Evolutionary conservation across 2,329 filamentous ascomycete genomes (phyloP), one percentile per base, ranked within the genome.

Genomic region (Aspergillus pseudoterreus): DNA sequence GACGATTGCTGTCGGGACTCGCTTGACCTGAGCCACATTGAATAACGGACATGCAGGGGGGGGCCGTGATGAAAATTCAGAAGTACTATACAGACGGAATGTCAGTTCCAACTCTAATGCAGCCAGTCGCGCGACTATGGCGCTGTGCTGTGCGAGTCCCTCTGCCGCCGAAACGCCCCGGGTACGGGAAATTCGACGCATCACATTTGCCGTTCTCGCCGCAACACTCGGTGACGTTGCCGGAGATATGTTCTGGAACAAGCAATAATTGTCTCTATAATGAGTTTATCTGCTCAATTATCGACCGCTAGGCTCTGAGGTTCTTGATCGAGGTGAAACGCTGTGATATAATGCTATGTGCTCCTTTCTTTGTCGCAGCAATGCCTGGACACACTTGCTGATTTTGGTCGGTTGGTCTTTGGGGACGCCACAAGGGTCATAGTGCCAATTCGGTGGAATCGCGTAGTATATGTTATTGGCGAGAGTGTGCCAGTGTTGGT

Each of bases 31-130:
- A 47, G 56, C 52, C 52, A 57, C 54, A 58, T 55, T 50, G 32
- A 50, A 52, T 55, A 58, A 58, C 57, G 55, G 51, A 54, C 52
- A 56, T 55, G 57, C 53, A 56, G 57, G 19, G 57, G 57, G 53
- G 52, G 50, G 45, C 17, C 17, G 15, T 6, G 6, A 11, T 38
- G 39, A 42, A 17, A 12, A 22, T 12, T n/a, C 11, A 21, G 50
- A 56, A 55, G 47, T 53, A 50, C 57, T 45, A 11, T 53, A 47
- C 51, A 55, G 43, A 22, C 43, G 50, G 47, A 45, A 36, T 35
- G 30, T 36, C 42, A 35, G 19, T 51, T 47, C 33, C 50, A 44
- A 39, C 45, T 47, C 44, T 46, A 47, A 30, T 47, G 19, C 45
- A 44, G 33, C 22, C 45, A 42, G 39, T 17, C 19, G 39, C 15